Conservation (phyloP, 2,329 filamentous ascomycete species). For the Botrytis deweyae region DNA sequence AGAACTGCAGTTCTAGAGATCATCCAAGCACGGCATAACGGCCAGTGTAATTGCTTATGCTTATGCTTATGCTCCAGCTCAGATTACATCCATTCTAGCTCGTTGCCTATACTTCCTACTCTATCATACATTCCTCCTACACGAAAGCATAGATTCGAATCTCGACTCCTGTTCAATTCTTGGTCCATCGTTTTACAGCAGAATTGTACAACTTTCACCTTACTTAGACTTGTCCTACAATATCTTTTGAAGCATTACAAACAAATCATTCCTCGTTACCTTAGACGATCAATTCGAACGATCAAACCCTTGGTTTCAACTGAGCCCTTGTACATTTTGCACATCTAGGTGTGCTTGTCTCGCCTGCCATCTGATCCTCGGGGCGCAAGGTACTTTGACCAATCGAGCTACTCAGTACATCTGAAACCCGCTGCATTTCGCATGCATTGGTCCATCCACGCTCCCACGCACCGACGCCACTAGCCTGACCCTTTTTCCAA, state of each 20-base stretch:
- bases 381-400: conserved; percentile 16
- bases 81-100: not conserved
- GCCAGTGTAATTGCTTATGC: conserved; percentile 19
- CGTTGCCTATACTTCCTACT: conserved; percentile 12
- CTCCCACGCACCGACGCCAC: conserved; percentile 8
- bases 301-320: conserved; percentile 15
- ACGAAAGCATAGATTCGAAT: conserved; percentile 14
- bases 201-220: not conserved
- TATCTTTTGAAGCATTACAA: conserved; percentile 7
- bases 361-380: conserved; percentile 21
- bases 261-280: conserved; percentile 13
- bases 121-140: not conserved
- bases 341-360: conserved; percentile 14
- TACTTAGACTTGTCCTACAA: conserved; percentile 11
- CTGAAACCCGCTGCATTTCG: conserved; percentile 20
- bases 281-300: not conserved
- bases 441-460: conserved; percentile 16
- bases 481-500: conserved; percentile 18
- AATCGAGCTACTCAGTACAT: conserved; percentile 10
- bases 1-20: conserved; percentile 8
- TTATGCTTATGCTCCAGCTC: conserved; percentile 17
- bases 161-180: not conserved
- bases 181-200: conserved; percentile 12
- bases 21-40: conserved; percentile 11
- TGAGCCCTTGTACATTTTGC: conserved; percentile 5